Base-by-base conservation (phyloP, 1,284 basidiomycete species). In the Entoloma clypeatum region DNA sequence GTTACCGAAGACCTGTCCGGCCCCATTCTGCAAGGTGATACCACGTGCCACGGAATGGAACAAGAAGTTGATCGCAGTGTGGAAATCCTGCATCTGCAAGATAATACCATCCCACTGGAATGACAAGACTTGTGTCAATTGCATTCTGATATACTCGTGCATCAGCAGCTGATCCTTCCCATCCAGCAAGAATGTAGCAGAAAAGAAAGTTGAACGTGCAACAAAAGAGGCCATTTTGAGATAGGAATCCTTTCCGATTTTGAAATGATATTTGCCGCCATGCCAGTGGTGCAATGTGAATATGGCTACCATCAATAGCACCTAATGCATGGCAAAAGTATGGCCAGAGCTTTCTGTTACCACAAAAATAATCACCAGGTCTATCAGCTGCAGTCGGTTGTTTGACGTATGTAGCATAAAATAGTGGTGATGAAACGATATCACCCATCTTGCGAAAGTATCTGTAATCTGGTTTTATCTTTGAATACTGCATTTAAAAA, bases 61-160 rank as follows among this genome's bases (percentile, higher is more conserved):
- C 47, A n/a, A 72, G 51, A 0, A 70, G 43, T 2, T 48, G 26
- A 43, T 63, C 54, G 50, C 57, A 63, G 0, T 47, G 13, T 4
- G 48, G 50, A 58, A 65, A 71, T 0, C 68, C 64, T 7, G 65
- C 66, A 62, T 69, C 64, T 6, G 57, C 66, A 24, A 70, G 56
- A 39, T 67, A 69, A 38, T 47, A 62, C 37, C 60, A 59, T 7
- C 59, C 53, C 0, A 22, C 21, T 2, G 64, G 62, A 37, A 69
- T 55, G 0, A 3, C 6, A 21, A 68, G 52, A 44, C 64, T 59
- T 3, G 23, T 36, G 1, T 48, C 19, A 1, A 49, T 49, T 3
- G 67, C 55, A 43, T 57, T 22, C 5, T 39, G 34, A 35, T 49
- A 67, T 39, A 69, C 53, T 2, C 43, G 36, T 11, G 59, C 48